phyloP scores from a whole-genome alignment of 768 basidiomycete genomes.

The Podaxis sp. region DNA sequence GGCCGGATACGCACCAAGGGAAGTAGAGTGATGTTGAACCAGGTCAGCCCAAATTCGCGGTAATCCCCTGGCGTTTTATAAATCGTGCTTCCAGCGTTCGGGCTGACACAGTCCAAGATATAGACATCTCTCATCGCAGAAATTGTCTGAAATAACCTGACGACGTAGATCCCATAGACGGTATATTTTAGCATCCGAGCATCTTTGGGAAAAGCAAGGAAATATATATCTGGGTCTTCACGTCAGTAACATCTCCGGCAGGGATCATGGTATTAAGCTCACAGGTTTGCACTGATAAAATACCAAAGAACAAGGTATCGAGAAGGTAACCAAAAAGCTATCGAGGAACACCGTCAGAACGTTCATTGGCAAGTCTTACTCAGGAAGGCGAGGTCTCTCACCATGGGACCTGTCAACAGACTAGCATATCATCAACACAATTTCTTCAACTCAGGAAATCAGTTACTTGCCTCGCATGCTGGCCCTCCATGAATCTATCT shows the following conservation, averaged over 20 bases:
- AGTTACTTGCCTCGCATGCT: background rate
- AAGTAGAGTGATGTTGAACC: constrained; percentile 1
- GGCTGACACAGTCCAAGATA: background rate
- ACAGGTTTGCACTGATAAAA: background rate
- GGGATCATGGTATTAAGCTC: background rate
- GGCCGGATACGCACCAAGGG: background rate
- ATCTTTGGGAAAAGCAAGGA: background rate
- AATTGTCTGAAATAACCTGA: background rate
- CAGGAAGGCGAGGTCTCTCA: background rate
- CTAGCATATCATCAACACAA: background rate
- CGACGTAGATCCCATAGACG: background rate
- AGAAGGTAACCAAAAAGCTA: background rate
- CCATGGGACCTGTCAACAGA: background rate
- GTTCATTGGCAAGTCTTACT: background rate
- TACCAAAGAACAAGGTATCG: background rate
- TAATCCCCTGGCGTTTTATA: background rate
- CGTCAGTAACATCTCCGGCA: background rate
- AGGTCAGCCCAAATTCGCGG: background rate
- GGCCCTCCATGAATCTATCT: background rate
- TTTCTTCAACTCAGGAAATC: background rate
- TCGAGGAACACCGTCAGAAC: background rate
- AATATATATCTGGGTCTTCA: background rate
- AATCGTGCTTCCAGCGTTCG: background rate
- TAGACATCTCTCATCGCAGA: background rate
- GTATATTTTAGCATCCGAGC: background rate